Conservation (phyloP, 2,329 filamentous ascomycete species). For the Colletotrichum sp. region DNA sequence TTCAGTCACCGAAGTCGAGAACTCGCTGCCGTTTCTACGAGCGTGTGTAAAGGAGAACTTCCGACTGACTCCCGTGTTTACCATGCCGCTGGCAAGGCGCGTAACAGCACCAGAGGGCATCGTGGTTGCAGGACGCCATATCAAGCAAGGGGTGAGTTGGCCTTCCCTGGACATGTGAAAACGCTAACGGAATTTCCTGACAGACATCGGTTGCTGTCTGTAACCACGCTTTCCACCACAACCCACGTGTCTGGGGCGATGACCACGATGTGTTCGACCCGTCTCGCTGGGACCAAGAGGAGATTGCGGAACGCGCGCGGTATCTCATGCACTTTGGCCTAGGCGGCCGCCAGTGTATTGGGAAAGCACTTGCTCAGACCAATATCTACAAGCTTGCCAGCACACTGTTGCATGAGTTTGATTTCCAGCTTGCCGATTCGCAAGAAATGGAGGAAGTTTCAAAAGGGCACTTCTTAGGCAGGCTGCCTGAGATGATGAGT, state of each 20-base stretch:
- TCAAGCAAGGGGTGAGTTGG: background rate
- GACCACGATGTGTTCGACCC: background rate
- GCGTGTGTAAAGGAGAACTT: conserved; percentile 9
- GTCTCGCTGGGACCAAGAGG: background rate
- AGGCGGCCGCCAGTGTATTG: conserved; percentile 4
- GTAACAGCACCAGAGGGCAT: conserved; percentile 3
- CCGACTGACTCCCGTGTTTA: background rate
- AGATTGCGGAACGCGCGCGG: background rate
- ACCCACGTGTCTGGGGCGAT: background rate
- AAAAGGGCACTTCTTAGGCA: background rate
- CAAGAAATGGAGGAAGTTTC: background rate
- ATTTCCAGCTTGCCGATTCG: background rate
- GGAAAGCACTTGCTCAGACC: conserved; percentile 1
- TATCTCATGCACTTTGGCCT: conserved; percentile 13
- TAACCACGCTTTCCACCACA: conserved; percentile 7
- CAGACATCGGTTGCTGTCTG: conserved; percentile 6
- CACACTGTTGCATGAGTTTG: background rate
- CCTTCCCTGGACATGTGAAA: background rate
- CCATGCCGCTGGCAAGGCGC: conserved; percentile 6
- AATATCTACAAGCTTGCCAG: conserved; percentile 11
- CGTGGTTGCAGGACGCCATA: background rate
- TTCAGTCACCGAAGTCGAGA: background rate
- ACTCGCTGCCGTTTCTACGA: background rate
- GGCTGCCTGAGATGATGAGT: background rate
- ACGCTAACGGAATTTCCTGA: background rate